phyloP scores from a whole-genome alignment of 129 eudicot species.

The Helichrysum umbraculigerum region DNA sequence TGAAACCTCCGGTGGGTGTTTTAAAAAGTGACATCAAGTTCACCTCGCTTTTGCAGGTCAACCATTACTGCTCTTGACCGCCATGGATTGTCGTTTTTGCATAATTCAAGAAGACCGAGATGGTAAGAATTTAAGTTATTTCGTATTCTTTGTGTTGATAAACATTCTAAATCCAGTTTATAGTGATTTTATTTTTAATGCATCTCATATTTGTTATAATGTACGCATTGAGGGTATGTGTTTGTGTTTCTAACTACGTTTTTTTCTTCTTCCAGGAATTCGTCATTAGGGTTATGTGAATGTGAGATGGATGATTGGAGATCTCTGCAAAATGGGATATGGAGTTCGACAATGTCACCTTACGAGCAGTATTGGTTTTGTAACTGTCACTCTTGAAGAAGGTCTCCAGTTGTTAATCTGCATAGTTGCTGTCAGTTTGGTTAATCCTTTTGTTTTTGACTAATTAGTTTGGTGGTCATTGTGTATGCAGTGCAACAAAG shows the following conservation, averaged over 20 bases:
- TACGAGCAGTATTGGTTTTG: slow-evolving; percentile 67
- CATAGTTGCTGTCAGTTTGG: slow-evolving; percentile 1
- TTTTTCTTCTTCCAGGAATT: slow-evolving; percentile 58
- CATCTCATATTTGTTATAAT: no score
- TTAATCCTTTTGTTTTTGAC: slow-evolving; percentile 11
- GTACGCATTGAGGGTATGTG: not conserved
- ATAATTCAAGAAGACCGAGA: no score
- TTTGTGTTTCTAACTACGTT: not conserved
- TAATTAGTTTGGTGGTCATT: slow-evolving; percentile 3
- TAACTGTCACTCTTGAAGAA: slow-evolving; percentile 58
- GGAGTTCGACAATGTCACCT: slow-evolving; percentile 67
- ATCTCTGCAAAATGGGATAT: slow-evolving; percentile 56
- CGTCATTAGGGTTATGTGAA: slow-evolving; percentile 65
- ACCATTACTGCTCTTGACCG: no score
- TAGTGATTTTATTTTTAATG: no score
- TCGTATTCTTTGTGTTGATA: no score
- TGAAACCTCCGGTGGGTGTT: no score
- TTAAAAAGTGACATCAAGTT: no score
- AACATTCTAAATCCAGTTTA: no score
- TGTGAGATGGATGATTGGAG: slow-evolving; percentile 81
- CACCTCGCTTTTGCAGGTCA: no score
- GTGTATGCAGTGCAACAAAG: slow-evolving; percentile 63
- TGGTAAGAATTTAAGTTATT: no score
- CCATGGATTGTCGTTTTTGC: no score
- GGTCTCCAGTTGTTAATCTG: slow-evolving; percentile 38